These are phyloP conservation scores for Wallacemonas sp. DNA, from an alignment of 208 protist species.

Conservation along the genomic window DNA sequence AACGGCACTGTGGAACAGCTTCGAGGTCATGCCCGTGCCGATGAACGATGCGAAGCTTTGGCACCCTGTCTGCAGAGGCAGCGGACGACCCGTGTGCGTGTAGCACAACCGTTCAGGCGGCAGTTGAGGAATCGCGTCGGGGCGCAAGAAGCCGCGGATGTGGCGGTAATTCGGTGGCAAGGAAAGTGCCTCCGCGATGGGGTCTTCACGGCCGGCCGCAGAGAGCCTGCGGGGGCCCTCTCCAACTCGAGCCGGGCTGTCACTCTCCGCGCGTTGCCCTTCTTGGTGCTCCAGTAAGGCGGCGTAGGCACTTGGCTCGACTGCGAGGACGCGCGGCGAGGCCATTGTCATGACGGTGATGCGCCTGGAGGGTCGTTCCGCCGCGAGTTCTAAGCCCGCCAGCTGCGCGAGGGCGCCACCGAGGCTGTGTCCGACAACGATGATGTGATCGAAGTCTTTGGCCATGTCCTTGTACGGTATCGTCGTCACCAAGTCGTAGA, in stretches of 20 bases:
- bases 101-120: slow-evolving; percentile 49
- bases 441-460: slow-evolving; percentile 52
- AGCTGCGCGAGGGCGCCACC: slow-evolving; percentile 62
- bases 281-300: neutral
- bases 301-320: slow-evolving; percentile 19
- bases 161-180: slow-evolving; percentile 55
- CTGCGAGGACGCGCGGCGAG: slow-evolving; percentile 55
- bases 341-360: slow-evolving; percentile 68
- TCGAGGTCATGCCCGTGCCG: slow-evolving; percentile 55
- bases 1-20: slow-evolving; percentile 59
- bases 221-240: neutral
- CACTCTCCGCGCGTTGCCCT: neutral
- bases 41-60: slow-evolving; percentile 42
- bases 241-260: neutral
- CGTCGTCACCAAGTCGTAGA: slow-evolving; percentile 46
- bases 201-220: slow-evolving; percentile 9
- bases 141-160: slow-evolving; percentile 55
- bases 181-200: slow-evolving; percentile 20
- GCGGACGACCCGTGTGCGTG: slow-evolving; percentile 49
- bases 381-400: slow-evolving; percentile 52
- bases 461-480: slow-evolving; percentile 46
- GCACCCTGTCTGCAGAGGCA: slow-evolving; percentile 66
- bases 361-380: slow-evolving; percentile 38
- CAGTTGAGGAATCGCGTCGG: slow-evolving; percentile 53
- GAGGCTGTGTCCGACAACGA: slow-evolving; percentile 64